A percentile compares a stretch with the other conserved stretches of the same genome.
Evolutionary conservation across 2,329 filamentous ascomycete genomes (phyloP).

Genomic region (Verticillium klebahnii): DNA sequence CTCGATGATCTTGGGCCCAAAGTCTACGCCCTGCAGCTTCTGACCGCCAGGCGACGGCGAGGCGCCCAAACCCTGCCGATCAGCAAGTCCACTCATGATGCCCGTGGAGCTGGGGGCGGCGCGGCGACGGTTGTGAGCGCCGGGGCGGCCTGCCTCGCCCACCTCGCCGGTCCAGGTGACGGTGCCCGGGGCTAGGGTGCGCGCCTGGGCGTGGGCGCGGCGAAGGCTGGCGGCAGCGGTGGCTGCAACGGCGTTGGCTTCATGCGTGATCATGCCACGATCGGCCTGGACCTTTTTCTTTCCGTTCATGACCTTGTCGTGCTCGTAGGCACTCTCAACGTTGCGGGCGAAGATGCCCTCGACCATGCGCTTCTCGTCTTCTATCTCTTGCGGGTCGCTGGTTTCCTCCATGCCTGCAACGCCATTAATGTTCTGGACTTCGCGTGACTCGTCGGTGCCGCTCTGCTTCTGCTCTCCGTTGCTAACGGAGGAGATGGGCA

Average conservation of each 20-base stretch:
- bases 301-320: slow-evolving; percentile 84
- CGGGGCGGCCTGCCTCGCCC: slow-evolving; percentile 70
- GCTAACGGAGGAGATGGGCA: slow-evolving; percentile 7
- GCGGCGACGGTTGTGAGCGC: slow-evolving; percentile 41
- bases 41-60: slow-evolving; percentile 11
- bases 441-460: slow-evolving; percentile 27
- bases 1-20: slow-evolving; percentile 67
- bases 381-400: slow-evolving; percentile 44
- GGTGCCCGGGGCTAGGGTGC: slow-evolving; percentile 70
- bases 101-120: slow-evolving; percentile 49
- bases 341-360: slow-evolving; percentile 84
- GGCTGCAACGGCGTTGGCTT: slow-evolving; percentile 75
- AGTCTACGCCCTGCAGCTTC: slow-evolving; percentile 46
- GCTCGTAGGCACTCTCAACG: slow-evolving; percentile 87
- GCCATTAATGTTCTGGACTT: slow-evolving; percentile 50
- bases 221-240: slow-evolving; percentile 73
- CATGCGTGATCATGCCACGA: slow-evolving; percentile 70
- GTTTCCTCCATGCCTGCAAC: slow-evolving; percentile 64
- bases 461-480: neutral
- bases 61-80: slow-evolving; percentile 44
- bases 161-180: slow-evolving; percentile 92
- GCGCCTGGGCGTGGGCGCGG: slow-evolving; percentile 67
- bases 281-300: slow-evolving; percentile 69
- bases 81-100: slow-evolving; percentile 53
- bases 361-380: slow-evolving; percentile 73